A percentile compares a stretch with the other conserved stretches of the same genome.
phyloP scores from a whole-genome alignment of 2,329 filamentous ascomycete species.

The Ploettnerulaceae sp. region DNA sequence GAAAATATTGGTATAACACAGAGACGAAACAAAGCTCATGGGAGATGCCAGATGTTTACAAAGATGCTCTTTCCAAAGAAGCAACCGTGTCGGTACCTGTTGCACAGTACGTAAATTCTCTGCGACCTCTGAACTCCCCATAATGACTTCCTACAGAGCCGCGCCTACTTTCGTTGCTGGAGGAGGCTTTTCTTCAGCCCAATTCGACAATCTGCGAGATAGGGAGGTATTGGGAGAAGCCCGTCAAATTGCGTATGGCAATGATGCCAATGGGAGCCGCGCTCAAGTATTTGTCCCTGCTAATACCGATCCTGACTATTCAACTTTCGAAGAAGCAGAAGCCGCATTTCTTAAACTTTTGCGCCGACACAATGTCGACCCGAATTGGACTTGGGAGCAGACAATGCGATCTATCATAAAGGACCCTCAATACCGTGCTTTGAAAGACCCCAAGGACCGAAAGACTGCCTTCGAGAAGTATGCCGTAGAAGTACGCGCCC shows the following conservation, averaged over 20 bases:
- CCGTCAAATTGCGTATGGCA: conserved; percentile 54
- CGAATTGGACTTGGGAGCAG: conserved; percentile 91
- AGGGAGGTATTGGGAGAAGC: conserved; percentile 46
- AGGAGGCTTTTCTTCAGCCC: conserved; percentile 35
- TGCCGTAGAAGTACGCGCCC: conserved; percentile 78
- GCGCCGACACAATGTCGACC: conserved; percentile 76
- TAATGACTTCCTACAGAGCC: conserved; percentile 10
- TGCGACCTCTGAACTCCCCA: not conserved
- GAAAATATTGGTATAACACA: conserved; percentile 93
- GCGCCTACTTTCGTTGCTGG: conserved; percentile 41
- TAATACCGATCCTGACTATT: conserved; percentile 71
- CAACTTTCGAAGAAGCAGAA: conserved; percentile 80
- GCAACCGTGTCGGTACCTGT: conserved; percentile 38
- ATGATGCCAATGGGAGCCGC: conserved; percentile 44
- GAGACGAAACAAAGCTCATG: conserved; percentile 90
- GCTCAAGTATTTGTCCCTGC: conserved; percentile 57
- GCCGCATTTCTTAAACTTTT: conserved; percentile 89
- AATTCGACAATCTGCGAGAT: conserved; percentile 34
- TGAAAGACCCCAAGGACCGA: conserved; percentile 88
- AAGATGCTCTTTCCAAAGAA: conserved; percentile 63
- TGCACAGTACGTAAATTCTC: conserved; percentile 39
- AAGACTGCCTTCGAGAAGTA: conserved; percentile 94
- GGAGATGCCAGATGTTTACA: conserved; percentile 86
- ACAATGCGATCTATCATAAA: conserved; percentile 80
- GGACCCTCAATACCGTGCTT: conserved; percentile 86